Evolutionary conservation across 352 stramenopile genomes (phyloP).

Genomic region (Phytopythium aichiense): DNA sequence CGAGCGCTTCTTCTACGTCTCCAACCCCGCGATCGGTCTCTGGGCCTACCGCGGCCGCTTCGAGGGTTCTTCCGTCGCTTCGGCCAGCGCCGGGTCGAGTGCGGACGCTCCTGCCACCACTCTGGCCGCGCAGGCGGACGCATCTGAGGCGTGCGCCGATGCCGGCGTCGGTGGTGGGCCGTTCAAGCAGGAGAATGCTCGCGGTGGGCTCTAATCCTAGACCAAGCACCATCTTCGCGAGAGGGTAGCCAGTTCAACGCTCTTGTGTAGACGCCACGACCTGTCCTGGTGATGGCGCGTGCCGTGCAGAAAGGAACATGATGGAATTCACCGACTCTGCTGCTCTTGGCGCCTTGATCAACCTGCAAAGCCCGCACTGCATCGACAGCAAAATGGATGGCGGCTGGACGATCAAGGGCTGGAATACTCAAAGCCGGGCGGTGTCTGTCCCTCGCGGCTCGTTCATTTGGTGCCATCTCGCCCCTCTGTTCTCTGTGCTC

Average conservation of each 20-base stretch:
- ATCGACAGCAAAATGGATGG: background rate
- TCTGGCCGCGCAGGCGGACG: conserved; percentile 35
- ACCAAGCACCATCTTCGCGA: background rate
- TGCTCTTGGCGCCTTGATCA: background rate
- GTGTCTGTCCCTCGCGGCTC: conserved; percentile 1
- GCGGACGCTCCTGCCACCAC: conserved; percentile 11
- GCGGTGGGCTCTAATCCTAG: background rate
- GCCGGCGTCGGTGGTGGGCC: conserved; percentile 71
- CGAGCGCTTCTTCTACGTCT: conserved; percentile 96
- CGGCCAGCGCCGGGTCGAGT: conserved; percentile 3
- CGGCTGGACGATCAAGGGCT: background rate
- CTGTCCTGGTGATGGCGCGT: no score
- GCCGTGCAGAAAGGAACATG: background rate
- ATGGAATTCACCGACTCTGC: background rate
- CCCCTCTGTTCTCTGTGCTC: background rate
- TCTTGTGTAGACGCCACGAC: no score
- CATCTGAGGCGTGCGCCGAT: conserved; percentile 51
- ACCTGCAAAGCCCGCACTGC: background rate
- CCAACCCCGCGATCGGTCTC: conserved; percentile 94
- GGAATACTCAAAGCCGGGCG: background rate
- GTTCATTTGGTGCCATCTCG: background rate
- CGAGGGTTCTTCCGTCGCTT: conserved; percentile 36
- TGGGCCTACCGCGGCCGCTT: conserved; percentile 91
- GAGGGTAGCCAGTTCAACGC: background rate
- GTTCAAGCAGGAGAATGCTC: conserved; percentile 35